A percentile compares a stretch with the other conserved stretches of the same genome.
Conservation (phyloP, 805 yeast genomes). For the Wickerhamiella brachini region DNA sequence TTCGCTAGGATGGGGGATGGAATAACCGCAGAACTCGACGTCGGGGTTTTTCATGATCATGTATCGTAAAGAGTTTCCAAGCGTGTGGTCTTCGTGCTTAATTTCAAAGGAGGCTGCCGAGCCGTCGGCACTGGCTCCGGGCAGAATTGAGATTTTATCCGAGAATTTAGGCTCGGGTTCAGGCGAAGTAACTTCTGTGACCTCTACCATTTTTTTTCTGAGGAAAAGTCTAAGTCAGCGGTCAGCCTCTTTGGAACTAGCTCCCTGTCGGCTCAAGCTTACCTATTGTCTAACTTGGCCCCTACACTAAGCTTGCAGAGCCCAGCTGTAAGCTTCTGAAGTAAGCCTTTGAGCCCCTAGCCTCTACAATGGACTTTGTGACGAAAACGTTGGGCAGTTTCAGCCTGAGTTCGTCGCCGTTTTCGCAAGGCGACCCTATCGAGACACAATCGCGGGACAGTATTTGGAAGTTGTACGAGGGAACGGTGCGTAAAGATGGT, state of each 20-base stretch:
- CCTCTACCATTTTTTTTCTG: not conserved
- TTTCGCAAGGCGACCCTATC: slow-evolving; percentile 25
- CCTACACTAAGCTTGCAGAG: not conserved
- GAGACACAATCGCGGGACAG: slow-evolving; percentile 23
- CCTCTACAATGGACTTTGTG: slow-evolving; percentile 48
- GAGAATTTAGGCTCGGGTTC: not conserved
- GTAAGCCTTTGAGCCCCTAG: not conserved
- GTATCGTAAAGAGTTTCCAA: slow-evolving; percentile 88
- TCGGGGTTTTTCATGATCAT: slow-evolving; percentile 95
- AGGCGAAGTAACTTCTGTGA: not conserved
- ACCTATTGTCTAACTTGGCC: no score
- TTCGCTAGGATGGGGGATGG: slow-evolving; percentile 97
- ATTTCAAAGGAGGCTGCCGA: slow-evolving; percentile 91
- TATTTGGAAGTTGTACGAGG: slow-evolving; percentile 55
- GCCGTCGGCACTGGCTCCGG: slow-evolving; percentile 82
- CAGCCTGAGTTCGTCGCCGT: slow-evolving; percentile 14
- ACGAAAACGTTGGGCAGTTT: slow-evolving; percentile 42
- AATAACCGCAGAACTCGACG: slow-evolving; percentile 96
- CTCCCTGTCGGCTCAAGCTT: no score
- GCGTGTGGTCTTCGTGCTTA: slow-evolving; percentile 86
- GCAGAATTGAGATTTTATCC: slow-evolving; percentile 17
- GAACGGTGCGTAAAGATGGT: slow-evolving; percentile 33
- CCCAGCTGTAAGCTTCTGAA: not conserved
- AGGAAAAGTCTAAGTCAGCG: not conserved
- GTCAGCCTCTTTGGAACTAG: no score